These are phyloP conservation scores for Volvox africanus DNA, from an alignment of 139 green algal genomes.

Conservation along the genomic window DNA sequence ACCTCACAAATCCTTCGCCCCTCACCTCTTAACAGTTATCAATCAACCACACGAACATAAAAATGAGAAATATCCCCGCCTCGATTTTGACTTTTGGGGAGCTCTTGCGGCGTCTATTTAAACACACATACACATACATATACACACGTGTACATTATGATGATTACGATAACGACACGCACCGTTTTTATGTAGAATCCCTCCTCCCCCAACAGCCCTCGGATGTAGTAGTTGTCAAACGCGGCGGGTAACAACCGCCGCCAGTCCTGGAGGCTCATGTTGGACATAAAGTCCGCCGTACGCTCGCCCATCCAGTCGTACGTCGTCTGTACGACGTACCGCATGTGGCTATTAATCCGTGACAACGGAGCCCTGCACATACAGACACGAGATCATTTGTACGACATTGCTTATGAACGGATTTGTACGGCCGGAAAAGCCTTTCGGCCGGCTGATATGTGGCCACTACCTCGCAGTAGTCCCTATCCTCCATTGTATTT, in stretches of 20 bases:
- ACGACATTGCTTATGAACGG: no score
- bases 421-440: background rate
- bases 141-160: no score
- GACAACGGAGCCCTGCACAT: background rate
- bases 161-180: background rate
- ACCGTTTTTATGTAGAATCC: constrained; percentile 11
- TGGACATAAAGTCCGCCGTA: background rate
- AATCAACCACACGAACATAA: no score
- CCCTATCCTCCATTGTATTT: no score
- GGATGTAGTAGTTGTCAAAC: constrained; percentile 32
- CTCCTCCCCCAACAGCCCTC: constrained; percentile 18
- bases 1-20: no score
- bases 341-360: constrained; percentile 14
- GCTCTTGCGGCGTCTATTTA: no score
- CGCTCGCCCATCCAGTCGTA: constrained; percentile 16
- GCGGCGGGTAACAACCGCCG: background rate
- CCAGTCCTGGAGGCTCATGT: constrained; percentile 8
- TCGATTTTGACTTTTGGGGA: no score
- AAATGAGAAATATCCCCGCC: no score
- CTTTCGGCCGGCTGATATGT: no score
- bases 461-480: no score
- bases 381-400: background rate
- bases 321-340: constrained; percentile 6
- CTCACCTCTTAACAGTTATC: no score
- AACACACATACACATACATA: no score